Conservation (phyloP, 805 yeast genomes). For the Cephaloascus fragrans region DNA sequence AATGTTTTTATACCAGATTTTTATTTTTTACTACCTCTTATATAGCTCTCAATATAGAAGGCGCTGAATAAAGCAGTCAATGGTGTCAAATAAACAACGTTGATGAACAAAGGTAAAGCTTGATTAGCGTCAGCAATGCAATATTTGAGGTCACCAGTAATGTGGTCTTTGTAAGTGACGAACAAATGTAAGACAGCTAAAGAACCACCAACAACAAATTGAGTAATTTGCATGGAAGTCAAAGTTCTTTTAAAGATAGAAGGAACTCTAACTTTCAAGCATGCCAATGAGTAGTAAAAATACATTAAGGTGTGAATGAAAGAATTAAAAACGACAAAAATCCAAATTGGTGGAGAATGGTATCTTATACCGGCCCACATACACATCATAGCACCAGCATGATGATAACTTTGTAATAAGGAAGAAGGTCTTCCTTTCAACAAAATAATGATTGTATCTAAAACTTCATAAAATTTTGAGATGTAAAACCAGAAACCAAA, state of each 20-base stretch:
- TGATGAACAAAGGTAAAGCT: slow-evolving; percentile 51
- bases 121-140: slow-evolving; percentile 53
- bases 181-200: slow-evolving; percentile 58
- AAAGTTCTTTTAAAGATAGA: slow-evolving; percentile 43
- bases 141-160: slow-evolving; percentile 26
- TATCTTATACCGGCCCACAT: slow-evolving; percentile 74
- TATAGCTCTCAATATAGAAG: slow-evolving; percentile 52
- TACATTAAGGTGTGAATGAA: slow-evolving; percentile 71
- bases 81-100: slow-evolving; percentile 58
- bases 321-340: slow-evolving; percentile 72
- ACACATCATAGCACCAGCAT: slow-evolving; percentile 71
- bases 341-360: slow-evolving; percentile 71
- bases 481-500: slow-evolving; percentile 61
- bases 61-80: slow-evolving; percentile 57
- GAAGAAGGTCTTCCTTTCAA: slow-evolving; percentile 61
- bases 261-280: slow-evolving; percentile 52
- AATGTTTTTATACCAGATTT: no score
- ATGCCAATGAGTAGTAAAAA: slow-evolving; percentile 53
- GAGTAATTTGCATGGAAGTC: slow-evolving; percentile 60
- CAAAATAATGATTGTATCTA: slow-evolving; percentile 59
- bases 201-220: slow-evolving; percentile 60
- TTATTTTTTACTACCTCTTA: slow-evolving; percentile 11
- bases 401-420: slow-evolving; percentile 64
- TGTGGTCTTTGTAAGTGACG: slow-evolving; percentile 44
- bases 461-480: slow-evolving; percentile 62